Percentiles rank a stretch among this genome's conserved stretches.
Conservation (phyloP, 83 land plant genomes). For the Picea abies region DNA sequence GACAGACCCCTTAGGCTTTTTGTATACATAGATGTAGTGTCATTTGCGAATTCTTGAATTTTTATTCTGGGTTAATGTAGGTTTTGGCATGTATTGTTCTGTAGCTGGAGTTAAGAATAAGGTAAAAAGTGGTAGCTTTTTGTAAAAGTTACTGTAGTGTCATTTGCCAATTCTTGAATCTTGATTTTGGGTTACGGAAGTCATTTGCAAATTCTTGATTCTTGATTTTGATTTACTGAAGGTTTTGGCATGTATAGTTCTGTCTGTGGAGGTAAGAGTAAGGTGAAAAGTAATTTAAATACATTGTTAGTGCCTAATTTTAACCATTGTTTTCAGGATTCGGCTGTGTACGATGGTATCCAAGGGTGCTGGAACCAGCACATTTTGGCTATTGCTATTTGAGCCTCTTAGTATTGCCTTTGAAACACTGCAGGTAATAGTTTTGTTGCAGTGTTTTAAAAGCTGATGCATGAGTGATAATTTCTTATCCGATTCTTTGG, state of each 20-base stretch:
- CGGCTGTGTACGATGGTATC: slow-evolving; percentile 38
- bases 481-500: not conserved
- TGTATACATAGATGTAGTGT: not conserved
- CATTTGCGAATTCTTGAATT: not conserved
- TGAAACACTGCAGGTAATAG: slow-evolving; percentile 78
- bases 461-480: not conserved
- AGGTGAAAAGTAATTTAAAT: not conserved
- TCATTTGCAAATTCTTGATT: not conserved
- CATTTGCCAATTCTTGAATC: not conserved
- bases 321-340: slow-evolving; percentile 46
- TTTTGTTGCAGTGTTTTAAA: not conserved
- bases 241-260: not conserved
- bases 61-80: not conserved
- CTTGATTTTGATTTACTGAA: not conserved
- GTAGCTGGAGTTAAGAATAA: no score
- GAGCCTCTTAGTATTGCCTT: slow-evolving; percentile 79
- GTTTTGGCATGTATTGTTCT: no score
- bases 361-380: slow-evolving; percentile 30
- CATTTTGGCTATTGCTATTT: slow-evolving; percentile 56
- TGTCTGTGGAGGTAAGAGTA: not conserved
- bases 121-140: not conserved
- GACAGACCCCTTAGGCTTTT: not conserved
- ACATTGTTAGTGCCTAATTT: not conserved
- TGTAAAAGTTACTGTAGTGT: not conserved
- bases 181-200: not conserved